A percentile compares a stretch with the other conserved stretches of the same genome.
phyloP scores from a whole-genome alignment of 202 grass and related monocot genomes.

The Digitaria exilis region DNA sequence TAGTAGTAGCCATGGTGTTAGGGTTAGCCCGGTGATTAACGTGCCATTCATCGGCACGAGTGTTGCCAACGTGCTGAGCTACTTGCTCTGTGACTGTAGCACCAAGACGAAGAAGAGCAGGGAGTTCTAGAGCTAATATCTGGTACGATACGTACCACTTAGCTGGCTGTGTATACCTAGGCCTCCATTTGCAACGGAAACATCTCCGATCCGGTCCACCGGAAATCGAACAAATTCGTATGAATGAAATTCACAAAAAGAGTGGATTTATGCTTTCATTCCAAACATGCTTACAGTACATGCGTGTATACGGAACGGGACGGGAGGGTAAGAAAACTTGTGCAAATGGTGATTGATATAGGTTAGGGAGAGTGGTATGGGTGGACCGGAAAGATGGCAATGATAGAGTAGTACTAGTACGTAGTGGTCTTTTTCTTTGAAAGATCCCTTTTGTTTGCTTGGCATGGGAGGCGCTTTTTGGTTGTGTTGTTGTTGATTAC shows the following conservation, averaged over 20 bases:
- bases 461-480: background rate
- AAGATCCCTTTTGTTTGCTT: background rate
- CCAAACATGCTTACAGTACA: background rate
- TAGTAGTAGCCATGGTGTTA: slow-evolving; percentile 24
- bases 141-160: background rate
- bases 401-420: no score
- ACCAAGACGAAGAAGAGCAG: slow-evolving; percentile 35
- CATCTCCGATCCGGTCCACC: background rate
- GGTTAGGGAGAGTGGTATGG: background rate
- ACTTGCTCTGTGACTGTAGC: slow-evolving; percentile 56
- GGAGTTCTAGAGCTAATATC: background rate
- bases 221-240: background rate
- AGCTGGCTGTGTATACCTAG: background rate
- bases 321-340: background rate
- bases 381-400: background rate
- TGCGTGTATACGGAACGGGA: background rate
- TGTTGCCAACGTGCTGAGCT: slow-evolving; percentile 42
- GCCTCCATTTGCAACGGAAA: background rate
- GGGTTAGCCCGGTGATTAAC: slow-evolving; percentile 60
- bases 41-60: slow-evolving; percentile 47
- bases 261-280: background rate
- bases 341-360: background rate
- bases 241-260: background rate
- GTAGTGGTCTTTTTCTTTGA: slow-evolving; percentile 3
- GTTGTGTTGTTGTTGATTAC: background rate